Base-by-base conservation (phyloP, 768 basidiomycete species). In the Lactarius deliciosus region DNA sequence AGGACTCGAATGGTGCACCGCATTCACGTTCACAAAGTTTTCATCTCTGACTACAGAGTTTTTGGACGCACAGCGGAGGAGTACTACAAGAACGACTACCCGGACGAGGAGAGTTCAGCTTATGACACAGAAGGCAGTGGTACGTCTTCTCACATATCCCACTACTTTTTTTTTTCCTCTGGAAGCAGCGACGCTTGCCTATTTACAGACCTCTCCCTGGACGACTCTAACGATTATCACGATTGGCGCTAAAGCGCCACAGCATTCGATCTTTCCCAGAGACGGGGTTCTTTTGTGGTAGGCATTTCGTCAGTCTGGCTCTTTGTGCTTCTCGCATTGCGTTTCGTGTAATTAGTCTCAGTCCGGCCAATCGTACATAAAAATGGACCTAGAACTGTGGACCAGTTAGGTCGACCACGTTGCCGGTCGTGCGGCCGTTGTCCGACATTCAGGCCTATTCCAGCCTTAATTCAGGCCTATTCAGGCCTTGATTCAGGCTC, bases 21-120 rank as follows among this genome's bases (percentile, higher is more conserved):
- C 41, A 55, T 68, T 22, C 25, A 16, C 2, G 6, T 13, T 22
- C 5, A 15, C 54, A 50, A 9, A 11, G 10, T 20, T 18, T 5
- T 53, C 43, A 41, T 43, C 6, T 53, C 56, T 28, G 36, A 61
- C 56, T 38, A 11, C 15, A 16, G 10, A 13, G 41, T 61, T 9
- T 55, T 30, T 32, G 28, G 11, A 20, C 56, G 9, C 61, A 6
- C 71, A 92, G 91, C 87, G 20, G 91, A 93, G 75, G 90, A 91
- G 69, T 91, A 87, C 72, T 92, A 91, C 76, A 90, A 85, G 72
- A 93, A 93, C 66, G 91, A 93, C 73, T 93, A 93, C 70, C 91
- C 91, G 6, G 90, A 91, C 32, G 91, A 88, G 58, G 85, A 87
- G 45, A 69, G 68, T 60, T 65, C 66, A 2, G 77, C 80, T 30